Percentiles rank a stretch among this genome's conserved stretches.
These are phyloP conservation scores for Coniferiporia weirii DNA, from an alignment of 1,284 basidiomycete genomes.

Conservation along the genomic window DNA sequence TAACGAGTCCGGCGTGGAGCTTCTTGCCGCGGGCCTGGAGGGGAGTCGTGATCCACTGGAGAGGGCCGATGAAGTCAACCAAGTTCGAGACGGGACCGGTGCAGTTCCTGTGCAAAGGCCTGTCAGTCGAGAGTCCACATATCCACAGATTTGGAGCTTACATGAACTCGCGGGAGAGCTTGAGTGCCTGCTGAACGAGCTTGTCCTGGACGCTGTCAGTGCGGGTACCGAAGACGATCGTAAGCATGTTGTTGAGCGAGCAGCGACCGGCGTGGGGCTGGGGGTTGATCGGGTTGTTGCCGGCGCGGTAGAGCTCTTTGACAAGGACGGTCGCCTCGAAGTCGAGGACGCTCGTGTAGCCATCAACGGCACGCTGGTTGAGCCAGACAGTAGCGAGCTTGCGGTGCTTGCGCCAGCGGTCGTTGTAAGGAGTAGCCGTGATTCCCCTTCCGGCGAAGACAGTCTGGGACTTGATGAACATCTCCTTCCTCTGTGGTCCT, in stretches of 20 bases:
- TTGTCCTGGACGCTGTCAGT: constrained; percentile 30
- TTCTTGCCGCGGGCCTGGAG: constrained; percentile 29
- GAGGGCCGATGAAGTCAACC: constrained; percentile 35
- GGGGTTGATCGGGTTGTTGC: constrained; percentile 33
- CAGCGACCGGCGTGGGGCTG: constrained; percentile 29
- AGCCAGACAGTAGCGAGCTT: constrained; percentile 31
- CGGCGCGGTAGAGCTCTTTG: constrained; percentile 30
- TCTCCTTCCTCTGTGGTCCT: constrained; percentile 27
- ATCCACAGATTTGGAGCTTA: neutral
- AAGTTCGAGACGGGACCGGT: constrained; percentile 35
- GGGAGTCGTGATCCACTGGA: constrained; percentile 34
- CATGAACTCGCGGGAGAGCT: constrained; percentile 36
- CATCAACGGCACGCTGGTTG: constrained; percentile 29
- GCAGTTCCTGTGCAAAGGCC: constrained; percentile 21
- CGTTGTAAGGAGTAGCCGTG: constrained; percentile 37
- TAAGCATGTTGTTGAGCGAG: constrained; percentile 36
- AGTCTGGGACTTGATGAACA: constrained; percentile 39
- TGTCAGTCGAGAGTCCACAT: constrained; percentile 18
- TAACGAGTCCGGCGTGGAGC: constrained; percentile 32
- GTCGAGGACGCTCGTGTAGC: constrained; percentile 31
- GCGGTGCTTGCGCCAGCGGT: constrained; percentile 39
- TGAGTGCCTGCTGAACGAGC: constrained; percentile 30
- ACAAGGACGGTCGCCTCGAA: constrained; percentile 34
- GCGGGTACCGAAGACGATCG: constrained; percentile 33
- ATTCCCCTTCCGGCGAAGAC: constrained; percentile 37